phyloP scores from a whole-genome alignment of 192 early-diverging fungal species.

The Coemansia sp. region DNA sequence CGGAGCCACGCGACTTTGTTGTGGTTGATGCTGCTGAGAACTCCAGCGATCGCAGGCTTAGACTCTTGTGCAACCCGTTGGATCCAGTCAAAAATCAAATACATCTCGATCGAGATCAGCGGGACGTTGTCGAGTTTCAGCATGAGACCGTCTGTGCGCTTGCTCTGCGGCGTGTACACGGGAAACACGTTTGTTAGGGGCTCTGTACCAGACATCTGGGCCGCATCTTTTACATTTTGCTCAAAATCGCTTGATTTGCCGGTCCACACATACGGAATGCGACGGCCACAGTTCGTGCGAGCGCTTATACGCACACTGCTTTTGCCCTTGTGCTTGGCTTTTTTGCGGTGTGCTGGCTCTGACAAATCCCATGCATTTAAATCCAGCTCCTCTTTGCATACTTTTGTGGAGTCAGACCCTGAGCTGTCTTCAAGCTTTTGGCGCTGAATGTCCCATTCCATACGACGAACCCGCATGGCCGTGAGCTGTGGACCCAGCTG shows the following conservation, averaged over 20 bases:
- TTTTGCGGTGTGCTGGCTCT: not conserved
- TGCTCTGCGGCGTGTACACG: not conserved
- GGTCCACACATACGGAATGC: slow-evolving; percentile 37
- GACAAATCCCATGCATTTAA: not conserved
- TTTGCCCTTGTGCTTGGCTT: not conserved
- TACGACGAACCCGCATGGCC: slow-evolving; percentile 21
- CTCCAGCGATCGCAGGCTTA: not conserved
- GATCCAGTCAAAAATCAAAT: slow-evolving; percentile 4
- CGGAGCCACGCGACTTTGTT: not conserved
- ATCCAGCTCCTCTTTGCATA: not conserved
- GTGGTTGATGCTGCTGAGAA: not conserved
- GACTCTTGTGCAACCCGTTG: not conserved
- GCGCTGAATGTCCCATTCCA: slow-evolving; percentile 20
- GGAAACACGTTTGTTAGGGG: slow-evolving; percentile 3
- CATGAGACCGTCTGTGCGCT: not conserved
- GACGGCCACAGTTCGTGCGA: not conserved
- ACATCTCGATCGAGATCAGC: slow-evolving; percentile 11
- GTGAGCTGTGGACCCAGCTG: slow-evolving; percentile 25
- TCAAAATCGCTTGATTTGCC: not conserved
- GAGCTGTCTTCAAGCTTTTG: not conserved
- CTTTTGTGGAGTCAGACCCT: no score
- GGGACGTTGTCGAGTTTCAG: slow-evolving; percentile 9
- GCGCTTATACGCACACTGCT: not conserved
- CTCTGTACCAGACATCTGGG: not conserved
- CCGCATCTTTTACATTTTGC: not conserved